phyloP scores from a whole-genome alignment of 345 rosid genomes.

The Populus nigra region DNA sequence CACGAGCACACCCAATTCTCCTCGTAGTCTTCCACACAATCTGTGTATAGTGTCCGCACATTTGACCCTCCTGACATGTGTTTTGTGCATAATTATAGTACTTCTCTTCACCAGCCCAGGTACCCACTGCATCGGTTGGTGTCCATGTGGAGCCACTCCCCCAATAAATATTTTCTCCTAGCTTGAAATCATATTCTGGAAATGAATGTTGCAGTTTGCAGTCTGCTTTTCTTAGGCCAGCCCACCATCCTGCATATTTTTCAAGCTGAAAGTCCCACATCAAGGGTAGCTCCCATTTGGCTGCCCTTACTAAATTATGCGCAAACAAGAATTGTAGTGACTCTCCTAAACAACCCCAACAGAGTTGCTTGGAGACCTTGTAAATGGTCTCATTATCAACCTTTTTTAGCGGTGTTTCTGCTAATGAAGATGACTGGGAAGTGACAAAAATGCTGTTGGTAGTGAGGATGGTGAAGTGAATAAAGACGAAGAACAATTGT shows the following conservation, averaged over 20 bases:
- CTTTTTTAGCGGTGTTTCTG: background rate
- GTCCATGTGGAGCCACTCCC: constrained; percentile 68
- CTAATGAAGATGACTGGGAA: constrained; percentile 17
- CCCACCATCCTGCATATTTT: constrained; percentile 77
- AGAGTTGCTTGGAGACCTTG: constrained; percentile 51
- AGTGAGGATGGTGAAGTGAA: constrained; percentile 6
- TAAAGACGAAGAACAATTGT: constrained; percentile 28
- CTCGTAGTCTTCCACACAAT: constrained; percentile 71
- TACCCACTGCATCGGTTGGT: constrained; percentile 59
- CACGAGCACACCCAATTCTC: constrained; percentile 73
- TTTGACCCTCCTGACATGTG: constrained; percentile 51
- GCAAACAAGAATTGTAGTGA: constrained; percentile 62
- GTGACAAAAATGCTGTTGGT: background rate
- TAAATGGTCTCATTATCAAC: constrained; percentile 42
- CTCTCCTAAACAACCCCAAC: constrained; percentile 68
- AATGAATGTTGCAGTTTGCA: constrained; percentile 67
- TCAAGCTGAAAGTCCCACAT: constrained; percentile 71
- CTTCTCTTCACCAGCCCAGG: constrained; percentile 77
- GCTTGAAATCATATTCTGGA: constrained; percentile 52
- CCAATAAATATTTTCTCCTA: constrained; percentile 83
- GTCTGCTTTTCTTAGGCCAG: constrained; percentile 54
- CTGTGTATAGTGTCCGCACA: constrained; percentile 91
- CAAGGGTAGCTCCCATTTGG: constrained; percentile 63
- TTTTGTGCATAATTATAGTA: constrained; percentile 55
- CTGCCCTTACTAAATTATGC: constrained; percentile 66